A percentile compares a stretch with the other conserved stretches of the same genome.
These are phyloP conservation scores for Suillus americanus DNA, from an alignment of 768 basidiomycete species.

Conservation along the genomic window DNA sequence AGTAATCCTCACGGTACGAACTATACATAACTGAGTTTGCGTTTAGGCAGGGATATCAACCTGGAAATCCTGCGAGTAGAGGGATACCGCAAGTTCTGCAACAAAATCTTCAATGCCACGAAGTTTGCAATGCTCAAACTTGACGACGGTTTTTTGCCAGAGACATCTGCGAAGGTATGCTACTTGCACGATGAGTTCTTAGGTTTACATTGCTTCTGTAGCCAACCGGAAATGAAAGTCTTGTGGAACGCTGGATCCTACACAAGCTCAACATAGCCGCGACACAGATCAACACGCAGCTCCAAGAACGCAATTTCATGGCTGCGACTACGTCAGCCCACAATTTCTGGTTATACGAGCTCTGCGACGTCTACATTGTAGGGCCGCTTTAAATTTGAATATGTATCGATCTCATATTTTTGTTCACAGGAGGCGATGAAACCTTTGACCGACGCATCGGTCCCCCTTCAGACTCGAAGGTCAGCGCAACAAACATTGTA, in stretches of 20 bases:
- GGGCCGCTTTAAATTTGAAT: conserved; percentile 27
- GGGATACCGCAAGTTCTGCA: conserved; percentile 99
- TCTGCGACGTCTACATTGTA: conserved; percentile 99
- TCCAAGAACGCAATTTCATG: conserved; percentile 90
- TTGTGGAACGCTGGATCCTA: conserved; percentile 94
- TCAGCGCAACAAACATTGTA: conserved; percentile 97
- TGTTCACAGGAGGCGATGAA: conserved; percentile 91
- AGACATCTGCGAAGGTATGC: conserved; percentile 63
- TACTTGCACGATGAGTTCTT: background rate
- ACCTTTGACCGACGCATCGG: conserved; percentile 86
- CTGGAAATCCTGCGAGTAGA: conserved; percentile 94
- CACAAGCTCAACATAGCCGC: conserved; percentile 90
- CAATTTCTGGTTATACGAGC: conserved; percentile 97
- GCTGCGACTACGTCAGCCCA: conserved; percentile 79
- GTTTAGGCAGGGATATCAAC: conserved; percentile 90
- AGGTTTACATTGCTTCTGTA: conserved; percentile 28
- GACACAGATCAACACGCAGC: conserved; percentile 68
- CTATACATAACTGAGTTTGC: background rate
- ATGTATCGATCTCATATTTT: background rate
- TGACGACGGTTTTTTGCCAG: conserved; percentile 79
- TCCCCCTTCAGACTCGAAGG: conserved; percentile 55
- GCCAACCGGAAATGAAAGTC: conserved; percentile 87
- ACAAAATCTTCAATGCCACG: conserved; percentile 99
- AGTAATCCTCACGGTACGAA: conserved; percentile 9
- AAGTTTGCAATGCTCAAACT: conserved; percentile 99